Percentiles rank a stretch among this genome's conserved stretches.
phyloP scores from a whole-genome alignment of 2,329 filamentous ascomycete genomes.

The Neofusicoccum laricinum region DNA sequence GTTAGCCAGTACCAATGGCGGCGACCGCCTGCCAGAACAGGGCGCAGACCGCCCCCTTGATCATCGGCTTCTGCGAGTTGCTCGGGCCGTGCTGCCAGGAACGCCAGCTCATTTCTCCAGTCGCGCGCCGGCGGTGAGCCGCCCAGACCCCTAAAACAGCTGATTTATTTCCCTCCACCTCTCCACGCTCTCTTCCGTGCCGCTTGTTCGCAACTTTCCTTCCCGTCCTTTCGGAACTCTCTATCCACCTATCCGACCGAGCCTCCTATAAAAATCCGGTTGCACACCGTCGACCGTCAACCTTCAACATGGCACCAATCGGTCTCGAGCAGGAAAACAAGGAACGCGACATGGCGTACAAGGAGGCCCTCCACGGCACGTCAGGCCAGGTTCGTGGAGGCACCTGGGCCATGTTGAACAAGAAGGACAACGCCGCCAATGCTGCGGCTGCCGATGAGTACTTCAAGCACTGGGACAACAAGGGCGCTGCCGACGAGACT shows the following conservation, averaged over 20 bases:
- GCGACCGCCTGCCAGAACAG: neutral
- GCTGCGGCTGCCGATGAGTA: conserved; percentile 84
- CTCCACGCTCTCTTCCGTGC: conserved; percentile 12
- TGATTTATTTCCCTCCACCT: conserved; percentile 13
- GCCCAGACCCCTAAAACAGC: conserved; percentile 12
- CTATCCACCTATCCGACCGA: neutral
- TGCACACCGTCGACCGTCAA: neutral
- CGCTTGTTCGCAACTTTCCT: neutral
- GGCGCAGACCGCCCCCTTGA: neutral
- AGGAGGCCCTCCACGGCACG: conserved; percentile 78
- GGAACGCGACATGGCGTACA: conserved; percentile 83
- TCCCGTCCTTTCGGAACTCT: conserved; percentile 2
- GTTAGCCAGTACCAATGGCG: neutral
- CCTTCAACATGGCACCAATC: conserved; percentile 49
- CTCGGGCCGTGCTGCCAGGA: conserved; percentile 8
- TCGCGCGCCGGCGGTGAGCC: conserved; percentile 13
- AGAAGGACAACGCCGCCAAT: conserved; percentile 76
- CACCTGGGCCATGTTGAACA: conserved; percentile 72
- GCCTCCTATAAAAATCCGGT: neutral
- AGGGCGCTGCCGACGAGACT: conserved; percentile 75
- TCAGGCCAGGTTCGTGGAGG: conserved; percentile 69
- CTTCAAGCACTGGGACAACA: conserved; percentile 96
- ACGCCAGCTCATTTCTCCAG: conserved; percentile 13
- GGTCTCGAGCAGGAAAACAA: conserved; percentile 79
- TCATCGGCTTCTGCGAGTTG: neutral